Conservation (phyloP, 306 rosid genomes). For the Fragaria vesca region DNA sequence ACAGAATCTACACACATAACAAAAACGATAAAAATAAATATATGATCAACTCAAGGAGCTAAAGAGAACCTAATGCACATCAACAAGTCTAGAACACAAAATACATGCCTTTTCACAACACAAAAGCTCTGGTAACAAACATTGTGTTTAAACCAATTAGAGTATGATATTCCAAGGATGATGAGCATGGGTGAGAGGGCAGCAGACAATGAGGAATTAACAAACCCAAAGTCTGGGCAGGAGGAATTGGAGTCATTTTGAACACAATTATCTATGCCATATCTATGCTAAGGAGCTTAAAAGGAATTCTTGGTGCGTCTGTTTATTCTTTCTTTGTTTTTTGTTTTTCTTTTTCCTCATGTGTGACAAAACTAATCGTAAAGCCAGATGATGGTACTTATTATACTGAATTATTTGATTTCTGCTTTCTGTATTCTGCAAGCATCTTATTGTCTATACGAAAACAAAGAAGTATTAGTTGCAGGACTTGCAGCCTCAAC, state of each 20-base stretch:
- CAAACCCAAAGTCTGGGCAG: not conserved
- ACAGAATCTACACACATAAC: not conserved
- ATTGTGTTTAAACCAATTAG: not conserved
- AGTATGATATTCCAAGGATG: not conserved
- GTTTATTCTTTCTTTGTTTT: not conserved
- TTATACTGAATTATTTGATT: not conserved
- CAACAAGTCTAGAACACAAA: not conserved
- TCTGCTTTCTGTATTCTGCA: not conserved
- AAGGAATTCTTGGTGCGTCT: not conserved
- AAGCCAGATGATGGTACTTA: not conserved
- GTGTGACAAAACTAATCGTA: not conserved
- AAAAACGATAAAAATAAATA: not conserved
- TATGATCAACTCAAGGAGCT: not conserved
- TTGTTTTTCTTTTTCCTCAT: not conserved
- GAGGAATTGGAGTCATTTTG: not conserved
- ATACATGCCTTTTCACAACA: not conserved
- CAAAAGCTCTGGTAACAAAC: not conserved
- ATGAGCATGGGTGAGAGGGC: not conserved
- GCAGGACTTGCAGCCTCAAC: constrained; percentile 5
- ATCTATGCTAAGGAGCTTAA: not conserved
- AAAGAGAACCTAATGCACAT: not conserved
- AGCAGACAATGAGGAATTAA: not conserved
- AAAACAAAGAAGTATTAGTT: not conserved
- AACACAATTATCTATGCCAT: not conserved
- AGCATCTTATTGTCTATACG: not conserved